A percentile compares a stretch with the other conserved stretches of the same genome.
phyloP scores from a whole-genome alignment of 2,329 filamentous ascomycete species.

The Diaporthe batatas region DNA sequence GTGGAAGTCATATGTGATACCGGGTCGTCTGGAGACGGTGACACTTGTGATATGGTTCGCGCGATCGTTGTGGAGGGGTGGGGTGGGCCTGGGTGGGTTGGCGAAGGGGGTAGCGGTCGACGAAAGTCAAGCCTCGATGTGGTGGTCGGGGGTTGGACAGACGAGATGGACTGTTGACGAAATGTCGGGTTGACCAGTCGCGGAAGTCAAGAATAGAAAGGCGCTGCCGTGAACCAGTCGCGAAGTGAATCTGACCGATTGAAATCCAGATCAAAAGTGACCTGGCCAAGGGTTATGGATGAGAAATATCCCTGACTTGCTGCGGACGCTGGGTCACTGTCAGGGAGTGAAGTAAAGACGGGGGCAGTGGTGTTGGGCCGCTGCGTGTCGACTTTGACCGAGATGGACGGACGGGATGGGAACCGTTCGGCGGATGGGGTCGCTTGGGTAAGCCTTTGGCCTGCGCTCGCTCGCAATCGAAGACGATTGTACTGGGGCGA shows the following conservation, averaged over 20 bases:
- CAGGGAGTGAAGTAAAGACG: conserved; percentile 34
- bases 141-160: conserved; percentile 15
- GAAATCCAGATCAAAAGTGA: conserved; percentile 15
- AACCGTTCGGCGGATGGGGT: conserved; percentile 27
- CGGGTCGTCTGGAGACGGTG: conserved; percentile 40
- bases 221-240: conserved; percentile 34
- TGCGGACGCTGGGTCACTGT: conserved; percentile 32
- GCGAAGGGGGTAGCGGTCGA: conserved; percentile 7
- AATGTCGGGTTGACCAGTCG: conserved; percentile 7
- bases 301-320: conserved; percentile 20
- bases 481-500: conserved; percentile 18
- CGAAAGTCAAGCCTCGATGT: conserved; percentile 27
- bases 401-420: conserved; percentile 27
- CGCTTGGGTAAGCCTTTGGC: conserved; percentile 32
- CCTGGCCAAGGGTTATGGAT: conserved; percentile 18
- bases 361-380: conserved; percentile 22
- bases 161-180: conserved; percentile 12
- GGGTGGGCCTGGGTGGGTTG: conserved; percentile 1
- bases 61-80: conserved; percentile 27
- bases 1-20: conserved; percentile 71
- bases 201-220: conserved; percentile 32
- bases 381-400: conserved; percentile 28
- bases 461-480: conserved; percentile 38
- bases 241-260: conserved; percentile 38
- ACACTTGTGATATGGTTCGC: conserved; percentile 39